Base-by-base conservation (phyloP, 768 basidiomycete species). In the Mycena venus region DNA sequence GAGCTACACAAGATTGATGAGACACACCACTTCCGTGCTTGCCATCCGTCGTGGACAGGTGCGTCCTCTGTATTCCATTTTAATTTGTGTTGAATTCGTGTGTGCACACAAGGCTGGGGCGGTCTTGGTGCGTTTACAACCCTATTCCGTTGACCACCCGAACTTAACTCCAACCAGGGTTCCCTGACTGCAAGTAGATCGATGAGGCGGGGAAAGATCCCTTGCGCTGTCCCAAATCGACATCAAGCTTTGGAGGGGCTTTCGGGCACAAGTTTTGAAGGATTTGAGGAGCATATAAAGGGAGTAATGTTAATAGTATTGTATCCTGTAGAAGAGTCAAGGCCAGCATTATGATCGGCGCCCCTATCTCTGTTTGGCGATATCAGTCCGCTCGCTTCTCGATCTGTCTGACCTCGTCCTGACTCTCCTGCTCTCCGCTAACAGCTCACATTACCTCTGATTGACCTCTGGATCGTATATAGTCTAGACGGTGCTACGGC, bases 1-100 rank as follows among this genome's bases (percentile, higher is more conserved):
- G 87, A 91, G 77, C 86, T 95, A 47, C 83, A 89, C 29, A 82
- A 79, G 21, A 91, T 95, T 60, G 87, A 92, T 83, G 90, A 93
- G 84, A 89, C 86, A 4, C 80, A 83, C 58, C 89, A 90, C 80
- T 91, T 92, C 89, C 89, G 92, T 69, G 91, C 88, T 63, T 93
- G 92, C 83, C 87, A 88, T 77, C 92, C 92, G 14, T 79, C 82
- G 68, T 93, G 91, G 91, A 90, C 91, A 56, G 90, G n/a, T n/a
- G n/a, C n/a, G n/a, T n/a, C n/a, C n/a, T n/a, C n/a, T n/a, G n/a
- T n/a, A n/a, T n/a, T n/a, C n/a, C n/a, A n/a, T n/a, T n/a, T n/a
- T n/a, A n/a, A n/a, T n/a, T n/a, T n/a, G n/a, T n/a, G n/a, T n/a
- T n/a, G n/a, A n/a, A n/a, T n/a, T n/a, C n/a, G n/a, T n/a, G n/a